Conservation (phyloP, 208 protist genomes). For the Entamoeba dispar region DNA sequence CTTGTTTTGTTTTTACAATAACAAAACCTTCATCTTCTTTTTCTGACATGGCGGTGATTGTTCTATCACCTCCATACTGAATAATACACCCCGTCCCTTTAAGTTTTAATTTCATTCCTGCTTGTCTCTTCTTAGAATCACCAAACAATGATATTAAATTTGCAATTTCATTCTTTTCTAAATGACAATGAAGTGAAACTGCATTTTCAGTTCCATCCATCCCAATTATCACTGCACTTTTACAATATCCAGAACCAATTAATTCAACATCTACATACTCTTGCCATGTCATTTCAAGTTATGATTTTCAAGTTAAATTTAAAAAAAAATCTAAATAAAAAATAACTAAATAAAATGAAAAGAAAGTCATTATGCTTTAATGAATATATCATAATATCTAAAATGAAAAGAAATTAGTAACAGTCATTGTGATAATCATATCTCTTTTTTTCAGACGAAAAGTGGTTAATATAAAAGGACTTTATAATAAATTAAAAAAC, state of each 20-base stretch:
- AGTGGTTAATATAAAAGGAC: too few relatives aligned
- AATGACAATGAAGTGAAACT: background rate
- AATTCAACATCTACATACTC: background rate
- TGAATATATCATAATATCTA: too few relatives aligned
- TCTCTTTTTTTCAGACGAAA: too few relatives aligned
- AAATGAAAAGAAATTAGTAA: too few relatives aligned
- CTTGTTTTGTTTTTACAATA: background rate
- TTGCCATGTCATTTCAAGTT: background rate
- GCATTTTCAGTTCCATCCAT: background rate
- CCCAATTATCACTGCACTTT: background rate
- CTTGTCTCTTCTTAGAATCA: background rate
- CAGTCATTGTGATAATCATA: too few relatives aligned
- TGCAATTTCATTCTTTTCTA: background rate
- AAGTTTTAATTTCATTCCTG: background rate
- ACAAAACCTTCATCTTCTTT: background rate
- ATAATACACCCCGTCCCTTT: background rate
- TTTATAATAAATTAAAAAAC: too few relatives aligned
- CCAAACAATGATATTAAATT: background rate
- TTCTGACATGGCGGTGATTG: background rate
- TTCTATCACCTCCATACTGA: background rate
- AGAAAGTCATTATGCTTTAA: too few relatives aligned
- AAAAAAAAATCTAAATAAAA: too few relatives aligned
- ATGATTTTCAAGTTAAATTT: background rate
- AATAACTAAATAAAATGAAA: too few relatives aligned
- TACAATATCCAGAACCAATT: background rate